Percentiles rank a stretch among this genome's conserved stretches.
These are phyloP conservation scores for Aschersonia sp. DNA, from an alignment of 2,329 filamentous ascomycete species.

Conservation along the genomic window DNA sequence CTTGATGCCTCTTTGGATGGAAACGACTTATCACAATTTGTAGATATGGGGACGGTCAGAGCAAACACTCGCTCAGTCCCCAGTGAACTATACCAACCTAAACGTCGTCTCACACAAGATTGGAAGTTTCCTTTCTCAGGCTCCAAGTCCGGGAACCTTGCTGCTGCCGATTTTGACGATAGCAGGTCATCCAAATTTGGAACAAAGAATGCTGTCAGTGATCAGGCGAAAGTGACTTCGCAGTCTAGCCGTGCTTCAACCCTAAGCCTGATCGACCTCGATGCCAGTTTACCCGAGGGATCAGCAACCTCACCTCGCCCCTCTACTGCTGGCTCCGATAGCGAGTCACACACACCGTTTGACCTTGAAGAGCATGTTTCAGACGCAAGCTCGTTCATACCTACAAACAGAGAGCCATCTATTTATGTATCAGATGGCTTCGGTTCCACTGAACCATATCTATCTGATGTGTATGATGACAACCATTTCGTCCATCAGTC, in stretches of 20 bases:
- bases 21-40: constrained; percentile 39
- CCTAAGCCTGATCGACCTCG: constrained; percentile 35
- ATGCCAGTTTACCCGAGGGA: constrained; percentile 36
- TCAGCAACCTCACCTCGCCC: constrained; percentile 18
- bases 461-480: constrained; percentile 1
- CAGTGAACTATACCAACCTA: too few species aligned
- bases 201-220: too few species aligned
- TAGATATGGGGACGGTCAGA: constrained; percentile 45
- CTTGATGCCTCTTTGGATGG: constrained; percentile 44
- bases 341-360: constrained; percentile 38
- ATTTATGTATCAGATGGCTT: constrained; percentile 47
- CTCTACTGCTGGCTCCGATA: constrained; percentile 45
- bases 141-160: too few species aligned
- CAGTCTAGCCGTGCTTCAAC: constrained; percentile 23
- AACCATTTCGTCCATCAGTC: not conserved
- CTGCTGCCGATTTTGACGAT: too few species aligned
- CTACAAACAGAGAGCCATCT: constrained; percentile 33
- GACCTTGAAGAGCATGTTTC: constrained; percentile 48
- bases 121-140: too few species aligned
- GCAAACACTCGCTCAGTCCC: constrained; percentile 37
- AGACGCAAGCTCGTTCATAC: constrained; percentile 25
- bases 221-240: too few species aligned
- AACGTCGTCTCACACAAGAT: too few species aligned
- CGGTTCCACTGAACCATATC: constrained; percentile 16
- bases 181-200: too few species aligned